Base-by-base conservation (phyloP, 805 yeast species). In the Saccharomycopsis oosterbeekiorum region DNA sequence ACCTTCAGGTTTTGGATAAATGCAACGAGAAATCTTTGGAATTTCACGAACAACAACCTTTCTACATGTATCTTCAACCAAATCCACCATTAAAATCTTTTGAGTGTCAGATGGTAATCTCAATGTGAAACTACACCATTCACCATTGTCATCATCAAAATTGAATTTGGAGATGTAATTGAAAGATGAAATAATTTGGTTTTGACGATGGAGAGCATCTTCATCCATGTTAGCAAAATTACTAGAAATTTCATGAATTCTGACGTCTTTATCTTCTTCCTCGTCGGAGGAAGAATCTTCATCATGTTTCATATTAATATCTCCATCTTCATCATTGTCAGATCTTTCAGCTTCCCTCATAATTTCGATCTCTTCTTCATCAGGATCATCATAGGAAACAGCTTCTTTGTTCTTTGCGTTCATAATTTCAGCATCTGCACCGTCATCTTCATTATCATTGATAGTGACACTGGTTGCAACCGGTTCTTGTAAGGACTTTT, bases 41-140 rank as follows among this genome's bases (percentile, higher is more conserved):
- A 92, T 86, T 75, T 96, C 97, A 69, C 97, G 86, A 19, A 94
- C 97, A 65, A 94, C 97, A 60, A 90, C 88, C 66, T 81, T 81
- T 68, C 90, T 87, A 73, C 97, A 92, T 61, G 93, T 84, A 60
- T 87, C 92, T 76, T 96, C 99, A 62, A 94, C 84, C 70, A 94
- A 86, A 77, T 94, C 94, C 60, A 94, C 97, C 99, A 94, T 93
- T 78, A 94, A 83, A 72, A 94, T 78, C 79, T 94, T 94, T 76
- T 91, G 93, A 34, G 96, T 85, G 51, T 86, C 88, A 34, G 94
- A 90, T 56, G 89, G 84, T 67, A 91, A 80, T 70, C 88, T 92
- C 61, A 94, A 73, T 71, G 84, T 85, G 74, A 96, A 89, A 73
- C 88, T 88, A 78, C 98, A 92, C 97, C 97, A 93, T 68, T 84